phyloP scores from a whole-genome alignment of 2,329 filamentous ascomycete genomes.

The Cladophialophora immunda region DNA sequence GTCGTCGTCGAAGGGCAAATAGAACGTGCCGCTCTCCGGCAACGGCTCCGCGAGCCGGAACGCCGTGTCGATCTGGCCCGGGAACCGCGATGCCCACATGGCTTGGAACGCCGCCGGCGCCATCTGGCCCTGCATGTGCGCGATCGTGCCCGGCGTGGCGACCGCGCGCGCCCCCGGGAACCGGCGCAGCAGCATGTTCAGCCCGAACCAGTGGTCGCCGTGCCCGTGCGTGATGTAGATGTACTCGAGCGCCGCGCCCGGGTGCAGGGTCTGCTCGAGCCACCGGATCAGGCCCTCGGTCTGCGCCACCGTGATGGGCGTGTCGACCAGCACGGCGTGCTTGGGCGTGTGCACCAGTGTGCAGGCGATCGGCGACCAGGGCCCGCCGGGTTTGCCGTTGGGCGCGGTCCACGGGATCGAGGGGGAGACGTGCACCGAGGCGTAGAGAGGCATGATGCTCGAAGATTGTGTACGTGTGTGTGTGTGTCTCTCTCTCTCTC shows the following conservation, averaged over 20 bases:
- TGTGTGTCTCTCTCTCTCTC: too few relatives aligned
- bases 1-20: not conserved
- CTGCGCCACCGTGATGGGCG: slow-evolving; percentile 45
- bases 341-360: slow-evolving; percentile 43
- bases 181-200: slow-evolving; percentile 42
- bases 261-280: slow-evolving; percentile 46
- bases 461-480: not conserved
- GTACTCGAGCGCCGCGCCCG: slow-evolving; percentile 43
- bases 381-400: slow-evolving; percentile 23
- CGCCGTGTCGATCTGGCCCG: slow-evolving; percentile 14
- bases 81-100: slow-evolving; percentile 20
- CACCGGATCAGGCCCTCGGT: slow-evolving; percentile 46
- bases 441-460: slow-evolving; percentile 25
- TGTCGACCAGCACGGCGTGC: slow-evolving; percentile 52
- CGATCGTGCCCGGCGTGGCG: slow-evolving; percentile 38
- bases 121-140: slow-evolving; percentile 39
- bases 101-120: slow-evolving; percentile 18
- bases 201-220: slow-evolving; percentile 53
- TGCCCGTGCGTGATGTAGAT: slow-evolving; percentile 57
- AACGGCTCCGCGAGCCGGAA: slow-evolving; percentile 22
- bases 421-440: slow-evolving; percentile 32
- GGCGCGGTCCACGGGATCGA: slow-evolving; percentile 27
- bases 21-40: slow-evolving; percentile 11
- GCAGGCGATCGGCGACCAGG: slow-evolving; percentile 32
- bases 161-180: slow-evolving; percentile 43